Evolutionary conservation across 352 stramenopile genomes (phyloP).

Genomic region (Phytophthora nicotianae): DNA sequence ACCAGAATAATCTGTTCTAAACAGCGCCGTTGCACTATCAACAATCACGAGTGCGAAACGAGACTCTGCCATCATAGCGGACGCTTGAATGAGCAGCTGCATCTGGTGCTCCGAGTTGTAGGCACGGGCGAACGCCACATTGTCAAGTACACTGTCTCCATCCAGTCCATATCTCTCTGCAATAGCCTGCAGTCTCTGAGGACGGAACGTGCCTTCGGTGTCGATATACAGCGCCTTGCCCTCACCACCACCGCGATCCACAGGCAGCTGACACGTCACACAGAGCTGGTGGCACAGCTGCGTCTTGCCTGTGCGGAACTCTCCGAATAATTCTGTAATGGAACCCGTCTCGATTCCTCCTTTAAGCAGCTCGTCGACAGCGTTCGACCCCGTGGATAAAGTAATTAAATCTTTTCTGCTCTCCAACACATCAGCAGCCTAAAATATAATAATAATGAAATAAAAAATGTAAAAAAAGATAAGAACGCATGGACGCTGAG

Average conservation of each 20-base stretch:
- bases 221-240: conserved; percentile 99
- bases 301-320: conserved; percentile 99
- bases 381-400: conserved; percentile 93
- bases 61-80: conserved; percentile 98
- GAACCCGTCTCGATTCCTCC: conserved; percentile 98
- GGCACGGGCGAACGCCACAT: conserved; percentile 98
- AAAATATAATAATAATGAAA: conserved; percentile 4
- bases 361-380: conserved; percentile 90
- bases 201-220: conserved; percentile 99
- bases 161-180: conserved; percentile 98
- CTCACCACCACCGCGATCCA: conserved; percentile 97
- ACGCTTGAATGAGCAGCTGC: conserved; percentile 96
- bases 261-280: conserved; percentile 98
- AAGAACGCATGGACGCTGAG: conserved; percentile 6
- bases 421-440: conserved; percentile 90
- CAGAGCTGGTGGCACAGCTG: conserved; percentile 99
- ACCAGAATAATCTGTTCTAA: conserved; percentile 98
- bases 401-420: conserved; percentile 93
- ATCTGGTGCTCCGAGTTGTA: conserved; percentile 99
- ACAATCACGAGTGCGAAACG: conserved; percentile 96
- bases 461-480: conserved; percentile 2
- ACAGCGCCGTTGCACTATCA: conserved; percentile 98
- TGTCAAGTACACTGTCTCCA: conserved; percentile 96
- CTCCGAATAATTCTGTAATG: conserved; percentile 98
- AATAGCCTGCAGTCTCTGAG: conserved; percentile 96